Conservation (phyloP, 2,329 filamentous ascomycete genomes). For the Fusarium mundagurra region DNA sequence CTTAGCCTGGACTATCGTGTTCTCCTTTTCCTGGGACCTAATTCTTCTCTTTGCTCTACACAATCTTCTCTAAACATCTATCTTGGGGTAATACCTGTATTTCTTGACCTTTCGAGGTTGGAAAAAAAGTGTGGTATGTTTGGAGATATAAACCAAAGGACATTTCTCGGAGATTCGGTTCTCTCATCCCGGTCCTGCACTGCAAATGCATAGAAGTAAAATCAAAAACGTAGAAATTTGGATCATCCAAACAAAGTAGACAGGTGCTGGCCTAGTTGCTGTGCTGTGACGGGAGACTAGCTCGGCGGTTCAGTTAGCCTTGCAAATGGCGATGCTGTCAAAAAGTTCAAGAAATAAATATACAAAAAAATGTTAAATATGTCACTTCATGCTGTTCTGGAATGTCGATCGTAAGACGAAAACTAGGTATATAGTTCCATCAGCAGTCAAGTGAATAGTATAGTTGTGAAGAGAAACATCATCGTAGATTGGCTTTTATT, state of each 20-base stretch:
- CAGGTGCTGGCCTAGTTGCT: conserved; percentile 23
- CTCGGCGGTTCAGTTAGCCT: conserved; percentile 22
- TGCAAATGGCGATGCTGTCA: conserved; percentile 29
- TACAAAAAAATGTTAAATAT: conserved; percentile 5
- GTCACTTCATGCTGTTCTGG: background rate
- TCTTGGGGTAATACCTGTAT: conserved; percentile 21
- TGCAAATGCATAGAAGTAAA: conserved; percentile 29
- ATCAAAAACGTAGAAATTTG: conserved; percentile 34
- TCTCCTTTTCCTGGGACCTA: conserved; percentile 17
- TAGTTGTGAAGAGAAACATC: background rate
- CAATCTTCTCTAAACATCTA: conserved; percentile 27
- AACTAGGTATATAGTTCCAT: too few species aligned
- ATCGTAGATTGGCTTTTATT: background rate
- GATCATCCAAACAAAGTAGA: conserved; percentile 31
- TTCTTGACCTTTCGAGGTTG: background rate
- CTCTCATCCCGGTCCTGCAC: conserved; percentile 14
- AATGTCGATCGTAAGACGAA: too few species aligned
- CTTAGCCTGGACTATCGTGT: conserved; percentile 26
- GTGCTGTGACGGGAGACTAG: conserved; percentile 7
- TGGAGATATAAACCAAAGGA: conserved; percentile 25
- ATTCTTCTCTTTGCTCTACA: conserved; percentile 39
- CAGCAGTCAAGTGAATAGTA: background rate
- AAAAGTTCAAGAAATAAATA: conserved; percentile 15
- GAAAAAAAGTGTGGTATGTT: conserved; percentile 15
- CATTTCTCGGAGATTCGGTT: conserved; percentile 13